Evolutionary conservation across 2,329 filamentous ascomycete genomes (phyloP), one percentile per base, ranked within the genome.

Genomic region (Colletotrichum acutatum): DNA sequence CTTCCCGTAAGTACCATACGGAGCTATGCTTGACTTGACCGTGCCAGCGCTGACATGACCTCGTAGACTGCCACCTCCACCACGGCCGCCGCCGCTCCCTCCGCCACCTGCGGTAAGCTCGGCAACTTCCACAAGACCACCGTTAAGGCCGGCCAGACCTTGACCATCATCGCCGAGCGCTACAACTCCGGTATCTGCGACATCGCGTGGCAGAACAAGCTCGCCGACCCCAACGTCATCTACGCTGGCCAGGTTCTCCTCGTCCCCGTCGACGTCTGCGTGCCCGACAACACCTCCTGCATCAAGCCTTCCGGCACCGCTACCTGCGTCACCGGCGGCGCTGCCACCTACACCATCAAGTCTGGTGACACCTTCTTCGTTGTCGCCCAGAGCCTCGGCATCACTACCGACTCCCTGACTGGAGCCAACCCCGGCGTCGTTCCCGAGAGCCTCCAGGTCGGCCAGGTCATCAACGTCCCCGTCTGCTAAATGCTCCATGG

Each of bases 351-450:
- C 81, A 92, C 88, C 79, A 93, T 97, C 79, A 93, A 93, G 85
- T 94, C 94, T 0, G 94, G 94, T 59, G 92, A 94, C 87, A 90
- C 89, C 9, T 84, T 97, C 80, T 95, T 92, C 5, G 91, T 95
- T 81, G 95, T 97, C 76, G 94, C 94, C 12, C 92, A 97, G 81
- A 92, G 91, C 19, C 97, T 97, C 77, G 94, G 56, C 5, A 68
- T 71, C 32, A 68, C 68, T 56, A 30, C 24, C 5, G 56, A 67
- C 19, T 57, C 68, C 1, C 54, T 71, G 54, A 61, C 22, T 19
- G 68, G 32, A 32, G 68, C 56, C 42, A 71, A 71, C 63, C 63
- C 63, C 11, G 63, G 46, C 7, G 64, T 67, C 26, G 24, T 11
- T 11, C 46, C 68, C 6, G 46, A 61, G 46, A 26, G 2, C 14